Percentiles rank a stretch among this genome's conserved stretches.
Conservation (phyloP, 1,139 yeast species). For the Kodamaea plutei region DNA sequence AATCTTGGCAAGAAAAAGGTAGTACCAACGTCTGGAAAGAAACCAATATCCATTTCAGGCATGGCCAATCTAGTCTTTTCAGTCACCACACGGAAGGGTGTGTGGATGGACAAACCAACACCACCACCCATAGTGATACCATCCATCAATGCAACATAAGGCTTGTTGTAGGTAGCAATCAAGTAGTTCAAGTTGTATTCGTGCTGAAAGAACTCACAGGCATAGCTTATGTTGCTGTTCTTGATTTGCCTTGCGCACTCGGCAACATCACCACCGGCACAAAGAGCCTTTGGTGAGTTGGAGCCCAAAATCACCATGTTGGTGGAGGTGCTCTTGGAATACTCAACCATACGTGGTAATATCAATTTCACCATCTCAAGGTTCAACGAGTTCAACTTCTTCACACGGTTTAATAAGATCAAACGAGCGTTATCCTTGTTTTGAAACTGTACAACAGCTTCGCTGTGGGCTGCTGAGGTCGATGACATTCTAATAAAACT, state of each 20-base stretch:
- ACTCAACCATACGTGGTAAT: slow-evolving; percentile 71
- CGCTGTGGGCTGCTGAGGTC: slow-evolving; percentile 28
- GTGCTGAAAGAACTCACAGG: slow-evolving; percentile 65
- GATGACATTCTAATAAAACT: slow-evolving; percentile 19
- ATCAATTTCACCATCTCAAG: slow-evolving; percentile 74
- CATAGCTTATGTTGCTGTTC: slow-evolving; percentile 46
- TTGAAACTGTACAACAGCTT: slow-evolving; percentile 56
- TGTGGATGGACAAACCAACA: slow-evolving; percentile 86
- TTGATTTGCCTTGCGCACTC: slow-evolving; percentile 57
- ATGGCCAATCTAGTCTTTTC: slow-evolving; percentile 89
- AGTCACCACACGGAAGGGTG: slow-evolving; percentile 91
- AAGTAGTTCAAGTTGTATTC: slow-evolving; percentile 83
- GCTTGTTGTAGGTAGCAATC: slow-evolving; percentile 78
- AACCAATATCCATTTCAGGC: slow-evolving; percentile 98
- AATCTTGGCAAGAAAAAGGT: slow-evolving; percentile 82
- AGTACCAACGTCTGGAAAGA: slow-evolving; percentile 95
- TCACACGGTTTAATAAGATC: slow-evolving; percentile 72
- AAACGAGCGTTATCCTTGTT: slow-evolving; percentile 67
- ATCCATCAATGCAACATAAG: slow-evolving; percentile 78
- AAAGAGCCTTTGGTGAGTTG: slow-evolving; percentile 57
- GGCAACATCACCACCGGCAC: slow-evolving; percentile 96
- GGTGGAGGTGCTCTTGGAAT: slow-evolving; percentile 62
- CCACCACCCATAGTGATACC: slow-evolving; percentile 99
- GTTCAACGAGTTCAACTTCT: slow-evolving; percentile 82
- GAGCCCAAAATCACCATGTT: slow-evolving; percentile 69